Evolutionary conservation across 2,329 filamentous ascomycete species (phyloP).

Genomic region (Penicillium hesseltinei): DNA sequence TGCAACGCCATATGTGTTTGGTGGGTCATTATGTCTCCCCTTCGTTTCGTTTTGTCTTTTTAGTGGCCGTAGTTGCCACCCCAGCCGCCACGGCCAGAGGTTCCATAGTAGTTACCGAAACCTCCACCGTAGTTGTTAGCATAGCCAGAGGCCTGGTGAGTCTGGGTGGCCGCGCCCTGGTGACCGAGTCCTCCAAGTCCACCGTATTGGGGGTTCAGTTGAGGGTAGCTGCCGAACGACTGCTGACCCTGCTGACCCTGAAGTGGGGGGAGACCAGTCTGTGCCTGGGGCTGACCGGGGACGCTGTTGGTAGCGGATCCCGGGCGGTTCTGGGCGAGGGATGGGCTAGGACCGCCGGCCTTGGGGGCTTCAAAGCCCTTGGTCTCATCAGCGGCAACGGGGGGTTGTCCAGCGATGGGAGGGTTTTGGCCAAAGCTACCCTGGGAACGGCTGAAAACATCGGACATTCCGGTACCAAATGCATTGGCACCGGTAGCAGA

Average conservation of each 20-base stretch:
- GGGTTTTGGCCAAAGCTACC: constrained; percentile 58
- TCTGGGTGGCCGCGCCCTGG: constrained; percentile 41
- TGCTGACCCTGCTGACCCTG: constrained; percentile 55
- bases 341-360: constrained; percentile 58
- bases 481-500: constrained; percentile 50
- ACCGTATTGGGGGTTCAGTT: constrained; percentile 54
- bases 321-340: constrained; percentile 61
- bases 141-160: constrained; percentile 42
- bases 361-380: constrained; percentile 60
- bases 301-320: constrained; percentile 62
- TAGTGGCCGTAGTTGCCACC: constrained; percentile 49
- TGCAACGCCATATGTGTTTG: constrained; percentile 32
- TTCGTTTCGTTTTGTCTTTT: constrained; percentile 20
- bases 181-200: constrained; percentile 47
- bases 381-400: constrained; percentile 52
- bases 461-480: constrained; percentile 53
- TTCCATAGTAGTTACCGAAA: constrained; percentile 46
- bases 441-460: constrained; percentile 59
- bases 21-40: constrained; percentile 21
- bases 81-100: constrained; percentile 46
- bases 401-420: constrained; percentile 51
- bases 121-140: constrained; percentile 43
- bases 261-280: constrained; percentile 54
- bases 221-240: constrained; percentile 57
- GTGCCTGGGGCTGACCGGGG: constrained; percentile 50